These are phyloP conservation scores for Phlegmacium glaucopus DNA, from an alignment of 768 basidiomycete genomes.

Conservation along the genomic window DNA sequence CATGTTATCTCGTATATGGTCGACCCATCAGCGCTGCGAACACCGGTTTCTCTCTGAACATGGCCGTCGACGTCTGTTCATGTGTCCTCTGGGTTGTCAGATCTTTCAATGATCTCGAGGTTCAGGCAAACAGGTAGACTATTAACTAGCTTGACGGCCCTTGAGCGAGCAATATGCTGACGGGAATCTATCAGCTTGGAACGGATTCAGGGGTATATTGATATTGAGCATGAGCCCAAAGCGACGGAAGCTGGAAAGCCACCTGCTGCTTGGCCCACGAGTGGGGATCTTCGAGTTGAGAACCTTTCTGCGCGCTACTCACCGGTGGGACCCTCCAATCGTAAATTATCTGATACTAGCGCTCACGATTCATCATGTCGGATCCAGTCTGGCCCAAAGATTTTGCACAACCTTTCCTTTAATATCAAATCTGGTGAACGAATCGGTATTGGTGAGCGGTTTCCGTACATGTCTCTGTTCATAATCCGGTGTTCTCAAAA, in stretches of 20 bases:
- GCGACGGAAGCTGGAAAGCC: conserved; percentile 35
- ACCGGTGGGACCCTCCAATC: conserved; percentile 16
- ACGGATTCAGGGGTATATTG: conserved; percentile 63
- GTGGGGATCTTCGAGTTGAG: conserved; percentile 47
- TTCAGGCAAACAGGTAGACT: conserved; percentile 32
- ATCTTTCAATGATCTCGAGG: conserved; percentile 39
- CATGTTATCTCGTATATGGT: conserved; percentile 49
- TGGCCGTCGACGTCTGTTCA: conserved; percentile 54
- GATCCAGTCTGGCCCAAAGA: conserved; percentile 39
- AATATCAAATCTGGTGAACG: conserved; percentile 54
- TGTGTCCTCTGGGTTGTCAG: conserved; percentile 50
- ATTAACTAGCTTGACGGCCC: too few relatives aligned
- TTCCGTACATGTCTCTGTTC: too few relatives aligned
- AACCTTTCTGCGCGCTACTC: conserved; percentile 52
- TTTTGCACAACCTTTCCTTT: conserved; percentile 48
- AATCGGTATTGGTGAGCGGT: conserved; percentile 38
- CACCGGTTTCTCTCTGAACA: conserved; percentile 54
- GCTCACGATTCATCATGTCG: too few relatives aligned
- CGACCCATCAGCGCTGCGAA: conserved; percentile 37
- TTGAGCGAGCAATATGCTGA: too few relatives aligned
- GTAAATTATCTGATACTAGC: background rate
- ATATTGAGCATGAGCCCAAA: conserved; percentile 55
- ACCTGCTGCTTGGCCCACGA: conserved; percentile 58
- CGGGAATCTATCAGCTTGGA: too few relatives aligned
- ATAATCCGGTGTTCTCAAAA: too few relatives aligned